Percentiles rank a stretch among this genome's conserved stretches.
Conservation (phyloP, 2,329 filamentous ascomycete species). For the Beauveria brongniartii region DNA sequence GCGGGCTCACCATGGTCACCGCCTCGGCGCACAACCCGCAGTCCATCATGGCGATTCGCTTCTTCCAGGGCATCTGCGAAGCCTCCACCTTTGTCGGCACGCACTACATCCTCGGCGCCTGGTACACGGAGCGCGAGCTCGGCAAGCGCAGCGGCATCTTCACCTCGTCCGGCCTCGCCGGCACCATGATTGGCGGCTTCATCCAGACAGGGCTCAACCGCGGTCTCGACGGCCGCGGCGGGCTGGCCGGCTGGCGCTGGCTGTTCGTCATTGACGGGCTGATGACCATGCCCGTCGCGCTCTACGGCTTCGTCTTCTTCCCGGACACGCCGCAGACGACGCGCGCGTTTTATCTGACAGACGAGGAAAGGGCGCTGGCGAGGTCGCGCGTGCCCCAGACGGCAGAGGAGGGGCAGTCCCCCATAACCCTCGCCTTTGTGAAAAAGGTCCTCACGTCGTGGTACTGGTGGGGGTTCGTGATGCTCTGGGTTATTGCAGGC, state of each 20-base stretch:
- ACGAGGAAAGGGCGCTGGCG: conserved; percentile 37
- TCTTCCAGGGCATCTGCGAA: conserved; percentile 31
- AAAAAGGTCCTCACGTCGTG: conserved; percentile 49
- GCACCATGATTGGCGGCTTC: conserved; percentile 44
- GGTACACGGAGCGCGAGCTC: conserved; percentile 54
- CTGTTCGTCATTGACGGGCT: conserved; percentile 63
- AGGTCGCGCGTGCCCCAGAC: conserved; percentile 30
- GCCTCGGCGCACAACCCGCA: conserved; percentile 30
- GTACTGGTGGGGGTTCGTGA: conserved; percentile 59
- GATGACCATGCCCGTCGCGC: conserved; percentile 29
- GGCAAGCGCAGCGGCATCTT: conserved; percentile 58
- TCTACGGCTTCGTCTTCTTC: conserved; percentile 28
- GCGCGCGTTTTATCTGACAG: conserved; percentile 34
- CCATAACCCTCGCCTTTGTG: conserved; percentile 40
- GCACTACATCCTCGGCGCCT: conserved; percentile 39
- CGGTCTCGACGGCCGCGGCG: conserved; percentile 34
- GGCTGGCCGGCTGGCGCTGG: conserved; percentile 59
- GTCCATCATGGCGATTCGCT: conserved; percentile 31
- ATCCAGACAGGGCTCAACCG: conserved; percentile 55
- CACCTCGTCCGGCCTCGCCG: conserved; percentile 50
- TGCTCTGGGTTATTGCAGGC: conserved; percentile 62
- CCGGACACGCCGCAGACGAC: conserved; percentile 38
- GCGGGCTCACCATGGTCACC: conserved; percentile 50
- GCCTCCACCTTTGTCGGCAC: conserved; percentile 33
- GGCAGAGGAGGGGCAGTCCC: conserved; percentile 28